Conservation (phyloP, 192 early-diverging fungal genomes). For the Hyaloraphidium curvatum region DNA sequence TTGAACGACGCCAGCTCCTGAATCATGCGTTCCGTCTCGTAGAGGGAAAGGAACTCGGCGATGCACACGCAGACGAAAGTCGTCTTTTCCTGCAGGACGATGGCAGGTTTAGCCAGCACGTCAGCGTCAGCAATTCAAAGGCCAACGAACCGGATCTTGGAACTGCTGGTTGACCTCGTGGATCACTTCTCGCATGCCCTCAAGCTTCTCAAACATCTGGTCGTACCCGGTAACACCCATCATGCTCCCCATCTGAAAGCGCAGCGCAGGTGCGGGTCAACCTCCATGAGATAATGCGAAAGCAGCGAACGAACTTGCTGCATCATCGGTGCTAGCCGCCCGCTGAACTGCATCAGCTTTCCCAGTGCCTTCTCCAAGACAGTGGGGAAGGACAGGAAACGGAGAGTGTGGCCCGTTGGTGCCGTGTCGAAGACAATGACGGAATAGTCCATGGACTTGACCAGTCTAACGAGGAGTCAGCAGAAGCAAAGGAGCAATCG, state of each 20-base stretch:
- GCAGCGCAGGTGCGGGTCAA: background rate
- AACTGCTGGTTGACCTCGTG: conserved; percentile 98
- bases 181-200: conserved; percentile 88
- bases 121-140: too few species aligned
- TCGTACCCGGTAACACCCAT: conserved; percentile 78
- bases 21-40: conserved; percentile 99
- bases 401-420: conserved; percentile 96
- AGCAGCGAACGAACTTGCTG: conserved; percentile 31
- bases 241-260: conserved; percentile 58
- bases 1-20: conserved; percentile 94
- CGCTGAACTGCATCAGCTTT: conserved; percentile 82
- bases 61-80: conserved; percentile 99
- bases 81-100: conserved; percentile 81
- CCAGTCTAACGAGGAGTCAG: conserved; percentile 38
- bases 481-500: background rate
- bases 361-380: conserved; percentile 94
- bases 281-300: background rate
- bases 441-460: conserved; percentile 98
- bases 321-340: conserved; percentile 91
- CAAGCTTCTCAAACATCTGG: conserved; percentile 88
- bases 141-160: conserved; percentile 70
- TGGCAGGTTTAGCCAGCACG: too few species aligned
- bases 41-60: conserved; percentile 95
- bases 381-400: conserved; percentile 94
- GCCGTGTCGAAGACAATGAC: conserved; percentile 99